Evolutionary conservation across 108 stramenopile species (phyloP).

Genomic region (Skeletonema grethae): DNA sequence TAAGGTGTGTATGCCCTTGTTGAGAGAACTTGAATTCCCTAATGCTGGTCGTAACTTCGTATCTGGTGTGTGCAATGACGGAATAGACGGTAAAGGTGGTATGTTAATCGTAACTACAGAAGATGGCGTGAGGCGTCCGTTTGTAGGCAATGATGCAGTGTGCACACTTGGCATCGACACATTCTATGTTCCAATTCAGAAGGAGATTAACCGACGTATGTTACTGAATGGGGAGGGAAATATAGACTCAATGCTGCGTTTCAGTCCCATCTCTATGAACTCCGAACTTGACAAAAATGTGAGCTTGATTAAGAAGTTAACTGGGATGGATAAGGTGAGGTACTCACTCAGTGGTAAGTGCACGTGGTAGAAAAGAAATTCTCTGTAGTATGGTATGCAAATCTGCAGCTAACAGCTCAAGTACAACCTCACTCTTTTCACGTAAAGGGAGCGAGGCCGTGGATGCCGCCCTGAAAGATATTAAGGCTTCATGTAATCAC

Average conservation of each 20-base stretch:
- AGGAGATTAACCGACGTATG: slow-evolving; percentile 50
- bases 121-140: slow-evolving; percentile 16
- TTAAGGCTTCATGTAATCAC: slow-evolving; percentile 41
- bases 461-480: slow-evolving; percentile 58
- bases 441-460: slow-evolving; percentile 51
- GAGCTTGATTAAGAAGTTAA: slow-evolving; percentile 34
- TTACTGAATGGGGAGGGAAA: slow-evolving; percentile 4
- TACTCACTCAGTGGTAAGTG: not conserved
- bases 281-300: slow-evolving; percentile 46
- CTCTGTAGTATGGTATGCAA: not conserved
- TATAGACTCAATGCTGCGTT: slow-evolving; percentile 24
- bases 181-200: slow-evolving; percentile 52
- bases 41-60: slow-evolving; percentile 33
- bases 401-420: not conserved
- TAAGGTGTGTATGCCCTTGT: slow-evolving; percentile 55
- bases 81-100: slow-evolving; percentile 21
- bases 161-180: slow-evolving; percentile 36
- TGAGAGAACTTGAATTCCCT: slow-evolving; percentile 53
- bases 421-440: slow-evolving; percentile 48
- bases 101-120: slow-evolving; percentile 38
- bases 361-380: not conserved
- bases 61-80: slow-evolving; percentile 13
- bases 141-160: slow-evolving; percentile 55
- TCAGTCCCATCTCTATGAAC: slow-evolving; percentile 53
- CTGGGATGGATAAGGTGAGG: slow-evolving; percentile 55